Base-by-base conservation (phyloP, 306 rosid species). In the Cicer pinnatifidum region DNA sequence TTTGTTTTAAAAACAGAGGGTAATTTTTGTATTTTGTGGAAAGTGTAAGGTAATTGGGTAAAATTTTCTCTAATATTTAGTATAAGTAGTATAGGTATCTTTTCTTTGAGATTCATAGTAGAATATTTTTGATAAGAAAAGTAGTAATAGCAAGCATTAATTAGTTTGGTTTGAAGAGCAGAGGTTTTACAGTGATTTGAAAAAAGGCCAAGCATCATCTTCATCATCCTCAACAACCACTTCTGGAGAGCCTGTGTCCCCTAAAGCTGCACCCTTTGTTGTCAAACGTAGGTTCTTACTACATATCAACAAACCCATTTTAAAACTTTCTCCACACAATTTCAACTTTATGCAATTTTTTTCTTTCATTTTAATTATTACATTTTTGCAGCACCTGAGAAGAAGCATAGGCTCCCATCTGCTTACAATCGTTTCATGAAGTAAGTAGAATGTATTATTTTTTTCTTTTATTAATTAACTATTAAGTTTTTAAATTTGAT, bases 361-460 rank as follows among this genome's bases (percentile, higher is more conserved):
- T 28, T 28, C 35, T 28, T 28, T 28, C 35, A 28, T 28, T 28
- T 28, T 28, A 3, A 28, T 28, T 28, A 28, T 28, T 28, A 28
- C 35, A 28, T 5, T 69, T 75, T 77, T 82, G 50, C 82, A 94
- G 99, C 99, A 45, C 99, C 99, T 67, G 99, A 94, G 96, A 94
- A 94, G 85, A 94, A 91, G 72, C 99, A 94, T 73, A 83, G 97
- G 37, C 92, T 94, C 9, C 99, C 99, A 43, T 94, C 99, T 69
- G 97, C 99, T 47, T 94, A 91, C 86, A 94, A 94, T 65, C 93
- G 99, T 68, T 94, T 94, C 89, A 94, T 94, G 99, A 94, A 94
- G 99, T 94, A 87, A 88, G 89, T 44, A 63, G 61, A 63, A 51
- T 15, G 10, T 8, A 7, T 51, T 20, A 0, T 9, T 1, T 8